phyloP scores from a whole-genome alignment of 768 basidiomycete genomes.

The Tylopilus vinaceipallidus region DNA sequence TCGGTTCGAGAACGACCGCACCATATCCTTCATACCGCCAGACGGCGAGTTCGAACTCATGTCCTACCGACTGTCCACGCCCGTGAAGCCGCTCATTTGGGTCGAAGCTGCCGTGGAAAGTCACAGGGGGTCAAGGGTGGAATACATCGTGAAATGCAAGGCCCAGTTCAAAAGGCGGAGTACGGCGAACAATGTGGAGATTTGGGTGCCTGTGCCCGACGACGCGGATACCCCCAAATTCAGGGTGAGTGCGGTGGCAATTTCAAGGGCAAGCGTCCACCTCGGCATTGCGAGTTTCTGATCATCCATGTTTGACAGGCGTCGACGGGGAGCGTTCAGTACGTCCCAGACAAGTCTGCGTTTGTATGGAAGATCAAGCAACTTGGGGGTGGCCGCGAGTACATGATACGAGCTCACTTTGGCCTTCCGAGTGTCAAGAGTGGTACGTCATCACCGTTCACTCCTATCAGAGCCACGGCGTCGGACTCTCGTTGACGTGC shows the following conservation, averaged over 20 bases:
- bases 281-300: neutral
- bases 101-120: constrained; percentile 96
- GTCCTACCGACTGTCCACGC: constrained; percentile 94
- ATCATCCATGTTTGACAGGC: constrained; percentile 49
- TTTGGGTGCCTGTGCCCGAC: constrained; percentile 98
- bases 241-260: constrained; percentile 49
- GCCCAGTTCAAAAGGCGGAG: constrained; percentile 98
- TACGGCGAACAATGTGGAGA: constrained; percentile 97
- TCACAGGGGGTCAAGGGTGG: constrained; percentile 88
- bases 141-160: constrained; percentile 94
- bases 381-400: constrained; percentile 92
- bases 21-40: constrained; percentile 98
- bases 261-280: neutral
- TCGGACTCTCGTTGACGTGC: neutral
- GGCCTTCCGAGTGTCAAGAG: constrained; percentile 91
- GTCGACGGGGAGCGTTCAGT: constrained; percentile 92
- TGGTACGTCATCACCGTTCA: constrained; percentile 53
- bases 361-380: constrained; percentile 99
- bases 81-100: constrained; percentile 92
- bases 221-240: constrained; percentile 98
- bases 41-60: constrained; percentile 99
- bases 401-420: constrained; percentile 98
- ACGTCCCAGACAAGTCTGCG: constrained; percentile 96
- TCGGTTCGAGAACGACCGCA: constrained; percentile 97
- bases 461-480: neutral